Base-by-base conservation (phyloP, 1,284 basidiomycete genomes). In the Cryptococcus sp. region DNA sequence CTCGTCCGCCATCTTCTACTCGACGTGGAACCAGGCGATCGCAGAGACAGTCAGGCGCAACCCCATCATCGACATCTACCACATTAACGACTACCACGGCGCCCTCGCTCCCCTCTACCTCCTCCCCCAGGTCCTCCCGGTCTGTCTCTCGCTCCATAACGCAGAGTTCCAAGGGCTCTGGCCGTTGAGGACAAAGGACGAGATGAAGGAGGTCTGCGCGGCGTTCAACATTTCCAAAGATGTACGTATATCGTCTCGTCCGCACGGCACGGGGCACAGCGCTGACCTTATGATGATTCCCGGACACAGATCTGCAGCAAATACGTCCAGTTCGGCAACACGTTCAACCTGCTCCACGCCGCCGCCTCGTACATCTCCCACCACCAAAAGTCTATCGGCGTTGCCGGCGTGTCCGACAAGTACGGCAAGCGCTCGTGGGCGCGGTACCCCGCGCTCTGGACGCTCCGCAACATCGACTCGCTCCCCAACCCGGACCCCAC, bases 181-280 rank as follows among this genome's bases (percentile, higher is more conserved):
- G 91, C 91, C 91, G 12, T 82, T 94, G 33, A 86, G 91, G 52
- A 94, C 91, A 43, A 94, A 95, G 80, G 91, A 94, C 72, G 91
- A 94, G 76, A 92, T 93, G 89, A 94, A 92, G 80, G 91, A 95
- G 74, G 91, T 95, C 47, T 95, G 91, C 73, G 92, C 91, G 3
- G 91, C 91, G 11, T 95, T 94, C 83, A 94, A 94, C 77, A 89
- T 95, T 72, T 88, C 88, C 80, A 94, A 94, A 78, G 91, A 93
- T 69, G 28, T 33, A 33, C 28, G 28, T 33, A 9, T 33, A 9
- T 33, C 9, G 28, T 33, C 4, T 33, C 28, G 28, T n/a, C n/a
- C n/a, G n/a, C n/a, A n/a, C n/a, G n/a, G n/a, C n/a, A n/a, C n/a
- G n/a, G n/a, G n/a, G n/a, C n/a, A n/a, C n/a, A n/a, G n/a, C n/a